Conservation (phyloP, 495 filamentous ascomycete species). For the Talaromyces ruber region DNA sequence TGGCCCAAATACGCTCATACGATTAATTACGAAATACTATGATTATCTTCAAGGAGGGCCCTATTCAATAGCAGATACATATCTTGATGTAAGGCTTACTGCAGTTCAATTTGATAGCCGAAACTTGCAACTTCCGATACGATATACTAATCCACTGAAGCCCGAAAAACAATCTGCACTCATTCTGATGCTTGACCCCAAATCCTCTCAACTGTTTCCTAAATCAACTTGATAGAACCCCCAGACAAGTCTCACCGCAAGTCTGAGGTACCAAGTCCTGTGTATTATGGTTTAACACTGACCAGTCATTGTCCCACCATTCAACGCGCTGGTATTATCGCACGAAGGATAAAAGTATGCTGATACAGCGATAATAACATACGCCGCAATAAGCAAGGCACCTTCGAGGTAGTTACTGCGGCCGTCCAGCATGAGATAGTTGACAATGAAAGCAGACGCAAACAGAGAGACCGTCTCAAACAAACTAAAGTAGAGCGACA, state of each 20-base stretch:
- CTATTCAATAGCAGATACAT: neutral
- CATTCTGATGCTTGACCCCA: neutral
- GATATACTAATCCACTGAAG: neutral
- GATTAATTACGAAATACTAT: neutral
- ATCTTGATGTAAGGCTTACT: neutral
- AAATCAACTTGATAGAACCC: neutral
- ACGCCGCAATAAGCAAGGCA: slow-evolving; percentile 69
- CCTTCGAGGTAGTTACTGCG: slow-evolving; percentile 86
- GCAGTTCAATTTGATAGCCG: neutral
- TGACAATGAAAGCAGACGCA: slow-evolving; percentile 79
- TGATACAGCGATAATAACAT: slow-evolving; percentile 67
- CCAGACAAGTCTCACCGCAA: neutral
- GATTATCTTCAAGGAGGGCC: neutral
- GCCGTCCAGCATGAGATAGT: slow-evolving; percentile 83
- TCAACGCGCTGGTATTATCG: slow-evolving; percentile 34
- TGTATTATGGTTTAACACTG: neutral
- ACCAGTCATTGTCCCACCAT: slow-evolving; percentile 9
- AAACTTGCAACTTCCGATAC: neutral
- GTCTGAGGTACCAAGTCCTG: neutral
- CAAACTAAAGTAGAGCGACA: slow-evolving; percentile 85
- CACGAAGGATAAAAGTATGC: slow-evolving; percentile 56
- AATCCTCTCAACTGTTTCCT: neutral
- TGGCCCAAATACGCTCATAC: neutral
- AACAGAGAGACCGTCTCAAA: slow-evolving; percentile 87
- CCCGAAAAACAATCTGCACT: neutral